Evolutionary conservation across 208 protist genomes (phyloP), one percentile per base, ranked within the genome.

Genomic region (Jaenimonas drosophilae): DNA sequence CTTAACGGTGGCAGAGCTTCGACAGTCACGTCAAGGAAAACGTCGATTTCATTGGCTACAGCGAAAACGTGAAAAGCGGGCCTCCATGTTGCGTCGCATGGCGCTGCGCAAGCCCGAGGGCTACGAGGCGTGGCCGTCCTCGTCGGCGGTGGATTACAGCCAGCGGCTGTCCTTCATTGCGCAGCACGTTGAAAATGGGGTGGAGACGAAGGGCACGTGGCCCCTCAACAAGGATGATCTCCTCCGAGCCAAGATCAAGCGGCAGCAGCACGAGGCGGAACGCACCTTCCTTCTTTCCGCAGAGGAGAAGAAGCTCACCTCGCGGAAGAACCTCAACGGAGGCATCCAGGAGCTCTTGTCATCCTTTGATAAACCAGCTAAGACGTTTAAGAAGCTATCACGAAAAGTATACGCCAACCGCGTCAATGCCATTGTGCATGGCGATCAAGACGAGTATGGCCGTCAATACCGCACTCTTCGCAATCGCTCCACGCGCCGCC

Each of bases 1-100:
- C 32, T 42, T 93, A 26, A 86, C 85, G 9, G 45, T 82, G 20
- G 43, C 76, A 3, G 80, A 93, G 49, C 50, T 93, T 50, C 74
- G 85, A 32, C 68, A 88, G 59, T 56, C 68, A 19, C 64, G 80
- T 0, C 69, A 87, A 34, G 85, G 85, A 16, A 84, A 83, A 45
- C 69, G 80, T 4, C 80, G 85, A 20, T 90, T 88, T 56, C 77
- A 89, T 46, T 89, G 80, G 80, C 47, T 93, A 23, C 84, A 88
- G 54, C 57, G 79, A 7, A 86, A 88, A 31, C 70, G 80, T 24
- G 63, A 89, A 47, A 69, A 72, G 51, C 73, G 80, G 0, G 84
- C 84, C 0, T 38, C 74, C 16, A 38, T 47, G 36, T 56, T 93
- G 21, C 71, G 72, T 1, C 58, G 77, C 31, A 69, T 93, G 59